A percentile compares a stretch with the other conserved stretches of the same genome.
These are phyloP conservation scores for Rhodotorula babjevae DNA, from an alignment of 768 basidiomycete genomes.

Conservation along the genomic window DNA sequence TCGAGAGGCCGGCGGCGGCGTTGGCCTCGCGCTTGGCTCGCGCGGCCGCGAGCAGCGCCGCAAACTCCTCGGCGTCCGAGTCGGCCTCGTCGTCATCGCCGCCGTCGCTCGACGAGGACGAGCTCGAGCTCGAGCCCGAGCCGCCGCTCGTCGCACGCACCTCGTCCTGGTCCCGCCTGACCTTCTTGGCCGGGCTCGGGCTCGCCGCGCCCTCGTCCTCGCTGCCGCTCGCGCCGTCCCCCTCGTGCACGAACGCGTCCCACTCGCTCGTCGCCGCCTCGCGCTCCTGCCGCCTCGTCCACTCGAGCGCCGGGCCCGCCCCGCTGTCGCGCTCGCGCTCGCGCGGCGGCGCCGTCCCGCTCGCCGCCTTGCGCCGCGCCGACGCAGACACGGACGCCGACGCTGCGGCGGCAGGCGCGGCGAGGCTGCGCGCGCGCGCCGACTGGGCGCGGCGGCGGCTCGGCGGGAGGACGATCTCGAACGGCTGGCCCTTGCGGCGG, in stretches of 20 bases:
- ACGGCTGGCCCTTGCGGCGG: constrained; percentile 1
- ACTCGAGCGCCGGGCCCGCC: too few relatives aligned
- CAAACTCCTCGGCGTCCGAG: constrained; percentile 16
- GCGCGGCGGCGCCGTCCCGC: too few relatives aligned
- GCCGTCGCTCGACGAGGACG: neutral
- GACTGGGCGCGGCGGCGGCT: neutral
- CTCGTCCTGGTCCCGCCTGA: neutral
- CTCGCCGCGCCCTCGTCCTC: neutral
- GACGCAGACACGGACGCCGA: neutral
- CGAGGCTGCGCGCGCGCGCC: neutral
- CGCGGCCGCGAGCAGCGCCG: constrained; percentile 7
- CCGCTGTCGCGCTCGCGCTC: too few relatives aligned
- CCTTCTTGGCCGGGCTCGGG: neutral
- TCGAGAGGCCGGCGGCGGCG: neutral
- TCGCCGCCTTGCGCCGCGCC: neutral
- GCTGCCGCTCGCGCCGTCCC: neutral
- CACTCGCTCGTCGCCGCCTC: constrained; percentile 19
- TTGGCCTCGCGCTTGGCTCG: neutral
- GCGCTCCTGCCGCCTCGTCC: neutral
- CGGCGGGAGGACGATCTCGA: constrained; percentile 18
- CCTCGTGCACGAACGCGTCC: neutral
- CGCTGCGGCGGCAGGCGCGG: too few relatives aligned
- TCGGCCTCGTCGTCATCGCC: neutral
- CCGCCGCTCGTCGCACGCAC: neutral
- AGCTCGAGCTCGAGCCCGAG: too few relatives aligned